These are phyloP conservation scores for Fusarium tupiense DNA, from an alignment of 2,329 filamentous ascomycete genomes.

Conservation along the genomic window DNA sequence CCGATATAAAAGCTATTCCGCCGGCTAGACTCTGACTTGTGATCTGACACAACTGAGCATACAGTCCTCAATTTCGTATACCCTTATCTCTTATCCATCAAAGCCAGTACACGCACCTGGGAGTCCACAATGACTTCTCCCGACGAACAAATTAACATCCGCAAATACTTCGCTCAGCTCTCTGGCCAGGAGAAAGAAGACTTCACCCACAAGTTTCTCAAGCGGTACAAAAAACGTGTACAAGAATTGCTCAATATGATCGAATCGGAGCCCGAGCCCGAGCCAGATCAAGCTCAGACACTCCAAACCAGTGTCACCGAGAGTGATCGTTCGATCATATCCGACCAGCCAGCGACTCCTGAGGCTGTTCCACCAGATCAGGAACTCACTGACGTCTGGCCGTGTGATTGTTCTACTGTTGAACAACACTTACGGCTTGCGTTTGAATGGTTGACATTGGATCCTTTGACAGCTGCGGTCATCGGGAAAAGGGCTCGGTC, in stretches of 20 bases:
- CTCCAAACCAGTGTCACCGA: rapidly evolving
- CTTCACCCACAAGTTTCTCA: too few species aligned
- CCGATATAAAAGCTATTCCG: rapidly evolving
- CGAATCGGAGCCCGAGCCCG: too few species aligned
- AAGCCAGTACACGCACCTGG: background rate
- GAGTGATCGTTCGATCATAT: background rate
- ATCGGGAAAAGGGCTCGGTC: too few species aligned
- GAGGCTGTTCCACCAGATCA: rapidly evolving
- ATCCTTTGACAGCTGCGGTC: background rate
- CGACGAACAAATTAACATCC: rapidly evolving
- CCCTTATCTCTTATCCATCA: background rate
- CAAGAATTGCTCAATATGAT: background rate
- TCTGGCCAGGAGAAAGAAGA: too few species aligned
- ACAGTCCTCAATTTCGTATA: background rate
- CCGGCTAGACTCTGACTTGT: rapidly evolving
- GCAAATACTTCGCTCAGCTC: too few species aligned
- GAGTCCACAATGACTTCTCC: background rate
- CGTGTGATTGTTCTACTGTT: background rate
- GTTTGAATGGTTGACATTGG: background rate
- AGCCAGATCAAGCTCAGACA: background rate
- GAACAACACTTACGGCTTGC: background rate
- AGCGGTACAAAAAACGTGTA: too few species aligned
- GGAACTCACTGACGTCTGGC: background rate
- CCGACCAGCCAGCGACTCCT: rapidly evolving
- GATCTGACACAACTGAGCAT: rapidly evolving